A percentile compares a stretch with the other conserved stretches of the same genome.
These are phyloP conservation scores for Tricholoma saponaceum DNA, from an alignment of 768 basidiomycete species.

Conservation along the genomic window DNA sequence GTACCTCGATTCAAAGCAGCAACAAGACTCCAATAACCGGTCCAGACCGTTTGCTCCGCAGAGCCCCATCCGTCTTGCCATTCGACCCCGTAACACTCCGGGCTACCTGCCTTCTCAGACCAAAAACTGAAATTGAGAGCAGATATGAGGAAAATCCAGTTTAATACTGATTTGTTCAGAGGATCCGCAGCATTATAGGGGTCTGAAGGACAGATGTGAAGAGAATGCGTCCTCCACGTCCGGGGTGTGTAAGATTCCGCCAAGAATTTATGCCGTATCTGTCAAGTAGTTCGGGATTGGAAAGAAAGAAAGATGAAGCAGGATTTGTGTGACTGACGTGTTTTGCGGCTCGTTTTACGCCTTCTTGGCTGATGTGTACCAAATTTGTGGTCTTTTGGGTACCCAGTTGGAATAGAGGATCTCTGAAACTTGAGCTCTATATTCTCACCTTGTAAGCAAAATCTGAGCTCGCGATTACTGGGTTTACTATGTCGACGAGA, in stretches of 20 bases:
- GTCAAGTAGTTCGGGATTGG: slow-evolving; percentile 3
- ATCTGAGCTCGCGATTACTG: slow-evolving; percentile 55
- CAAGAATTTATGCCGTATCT: slow-evolving; percentile 61
- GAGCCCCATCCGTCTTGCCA: slow-evolving; percentile 70
- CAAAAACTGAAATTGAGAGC: slow-evolving; percentile 88
- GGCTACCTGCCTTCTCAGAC: slow-evolving; percentile 61
- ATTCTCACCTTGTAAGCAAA: slow-evolving; percentile 51
- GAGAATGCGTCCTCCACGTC: slow-evolving; percentile 73
- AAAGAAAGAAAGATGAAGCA: slow-evolving; percentile 2
- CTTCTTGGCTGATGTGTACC: slow-evolving; percentile 54
- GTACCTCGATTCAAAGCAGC: slow-evolving; percentile 80
- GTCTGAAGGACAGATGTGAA: slow-evolving; percentile 72
- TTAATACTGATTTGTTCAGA: slow-evolving; percentile 51
- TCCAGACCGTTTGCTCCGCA: slow-evolving; percentile 51
- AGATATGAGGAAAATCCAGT: slow-evolving; percentile 90
- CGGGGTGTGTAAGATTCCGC: slow-evolving; percentile 71
- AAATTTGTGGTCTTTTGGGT: slow-evolving; percentile 49
- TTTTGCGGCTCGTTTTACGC: slow-evolving; percentile 63
- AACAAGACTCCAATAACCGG: slow-evolving; percentile 86
- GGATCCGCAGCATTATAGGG: slow-evolving; percentile 52
- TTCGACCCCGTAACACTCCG: slow-evolving; percentile 69
- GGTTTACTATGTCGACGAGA: slow-evolving; percentile 35
- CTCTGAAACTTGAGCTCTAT: background rate
- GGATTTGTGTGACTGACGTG: slow-evolving; percentile 40
- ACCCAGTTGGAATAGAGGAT: slow-evolving; percentile 3